phyloP scores from a whole-genome alignment of 2,329 filamentous ascomycete genomes.

The Pseudocercospora eumusae region DNA sequence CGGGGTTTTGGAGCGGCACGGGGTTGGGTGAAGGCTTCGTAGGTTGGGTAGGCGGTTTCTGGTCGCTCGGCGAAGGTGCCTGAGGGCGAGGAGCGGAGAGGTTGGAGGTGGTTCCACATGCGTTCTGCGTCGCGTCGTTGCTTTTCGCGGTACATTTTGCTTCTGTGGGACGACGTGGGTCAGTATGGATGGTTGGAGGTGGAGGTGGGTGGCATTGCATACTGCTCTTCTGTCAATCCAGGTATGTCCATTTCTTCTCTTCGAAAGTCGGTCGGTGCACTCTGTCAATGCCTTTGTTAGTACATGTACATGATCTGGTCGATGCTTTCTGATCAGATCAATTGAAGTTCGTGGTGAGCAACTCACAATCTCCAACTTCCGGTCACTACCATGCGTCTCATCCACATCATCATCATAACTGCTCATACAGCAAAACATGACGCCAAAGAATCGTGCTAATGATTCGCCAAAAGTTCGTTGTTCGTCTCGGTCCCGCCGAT shows the following conservation, averaged over 20 bases:
- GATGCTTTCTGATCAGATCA: neutral
- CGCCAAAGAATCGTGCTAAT: conserved; percentile 26
- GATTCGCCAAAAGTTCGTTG: conserved; percentile 24
- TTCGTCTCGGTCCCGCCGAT: conserved; percentile 1
- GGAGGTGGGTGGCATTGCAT: conserved; percentile 12
- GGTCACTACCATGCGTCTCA: conserved; percentile 1
- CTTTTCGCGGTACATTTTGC: conserved; percentile 36
- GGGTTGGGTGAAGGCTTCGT: conserved; percentile 36
- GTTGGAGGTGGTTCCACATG: conserved; percentile 36
- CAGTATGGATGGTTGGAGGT: neutral
- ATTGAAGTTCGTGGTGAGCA: neutral
- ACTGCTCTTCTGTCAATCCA: conserved; percentile 37
- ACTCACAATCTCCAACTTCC: conserved; percentile 31
- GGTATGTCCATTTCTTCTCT: conserved; percentile 38
- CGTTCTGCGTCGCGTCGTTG: conserved; percentile 34
- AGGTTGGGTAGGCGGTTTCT: conserved; percentile 21
- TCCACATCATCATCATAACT: conserved; percentile 27
- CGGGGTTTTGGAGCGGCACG: conserved; percentile 28
- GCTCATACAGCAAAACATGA: conserved; percentile 30
- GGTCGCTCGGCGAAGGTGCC: conserved; percentile 34
- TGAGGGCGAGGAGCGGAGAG: conserved; percentile 36
- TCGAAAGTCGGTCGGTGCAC: conserved; percentile 39
- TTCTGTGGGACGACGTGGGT: neutral
- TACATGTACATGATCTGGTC: neutral
- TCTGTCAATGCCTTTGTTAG: conserved; percentile 26